Evolutionary conservation across 345 rosid species (phyloP).

Genomic region (Brassica napus): Da-Ae NC_063452.1:10912001-10912500

Average conservation of each 20-base stretch:
- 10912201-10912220: not conserved
- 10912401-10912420: no score
- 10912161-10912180: not conserved
- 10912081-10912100: constrained; percentile 13
- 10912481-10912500: no score
- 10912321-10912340: not conserved
- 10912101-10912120: not conserved
- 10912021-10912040: constrained; percentile 96
- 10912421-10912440: no score
- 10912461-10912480: no score
- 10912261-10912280: not conserved
- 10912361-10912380: no score
- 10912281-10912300: not conserved
- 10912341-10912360: not conserved
- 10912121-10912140: not conserved
- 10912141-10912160: not conserved
- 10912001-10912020: constrained; percentile 92
- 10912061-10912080: constrained; percentile 62
- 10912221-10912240: not conserved
- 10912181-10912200: not conserved
- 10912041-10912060: constrained; percentile 81
- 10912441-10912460: no score
- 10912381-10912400: no score
- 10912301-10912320: not conserved
- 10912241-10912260: not conserved